Evolutionary conservation across 805 yeast genomes (phyloP), one percentile per base, ranked within the genome.

Genomic region (Cyberlindnera lachancei): DNA sequence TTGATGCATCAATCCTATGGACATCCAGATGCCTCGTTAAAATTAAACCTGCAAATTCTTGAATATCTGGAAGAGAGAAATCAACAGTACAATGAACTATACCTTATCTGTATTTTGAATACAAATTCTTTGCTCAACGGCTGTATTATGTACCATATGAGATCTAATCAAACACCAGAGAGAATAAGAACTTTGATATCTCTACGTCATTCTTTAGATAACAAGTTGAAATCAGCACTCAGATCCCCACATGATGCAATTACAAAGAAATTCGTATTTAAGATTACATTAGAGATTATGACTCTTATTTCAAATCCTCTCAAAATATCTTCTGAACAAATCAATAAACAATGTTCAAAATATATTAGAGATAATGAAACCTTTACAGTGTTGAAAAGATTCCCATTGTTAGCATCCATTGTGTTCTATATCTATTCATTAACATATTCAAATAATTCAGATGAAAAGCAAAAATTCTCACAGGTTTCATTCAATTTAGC

Each of bases 401-500:
- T 25, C 15, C 52, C 55, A 5, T 15, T 50, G 23, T 21, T 50
- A 12, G 37, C 42, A 6, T 34, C 55, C 2, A 36, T 48, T 28
- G 23, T 48, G 13, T 29, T 51, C 5, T 46, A 45, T 18, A 16
- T 48, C 9, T 46, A 48, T 30, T 48, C 55, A 2, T 29, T 20
- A 3, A 45, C 53, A 3, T 23, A 46, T 21, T 49, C 46, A 36
- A 36, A 46, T n/a, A 50, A 48, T 25, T 50, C 53, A 2, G 52
- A 51, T 31, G 45, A 51, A 30, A 50, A 40, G 23, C 56, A 51
- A 30, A 51, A 51, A 33, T 38, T 49, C 1, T 51, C 56, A 4
- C 55, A 51, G 26, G 18, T 44, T 4, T 39, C 50, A 1, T 51
- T 50, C 29, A 51, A 50, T 26, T 18, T 50, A 19, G 42, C 52